These are phyloP conservation scores for Plenodomus tracheiphilus DNA, from an alignment of 2,329 filamentous ascomycete genomes.

Conservation along the genomic window DNA sequence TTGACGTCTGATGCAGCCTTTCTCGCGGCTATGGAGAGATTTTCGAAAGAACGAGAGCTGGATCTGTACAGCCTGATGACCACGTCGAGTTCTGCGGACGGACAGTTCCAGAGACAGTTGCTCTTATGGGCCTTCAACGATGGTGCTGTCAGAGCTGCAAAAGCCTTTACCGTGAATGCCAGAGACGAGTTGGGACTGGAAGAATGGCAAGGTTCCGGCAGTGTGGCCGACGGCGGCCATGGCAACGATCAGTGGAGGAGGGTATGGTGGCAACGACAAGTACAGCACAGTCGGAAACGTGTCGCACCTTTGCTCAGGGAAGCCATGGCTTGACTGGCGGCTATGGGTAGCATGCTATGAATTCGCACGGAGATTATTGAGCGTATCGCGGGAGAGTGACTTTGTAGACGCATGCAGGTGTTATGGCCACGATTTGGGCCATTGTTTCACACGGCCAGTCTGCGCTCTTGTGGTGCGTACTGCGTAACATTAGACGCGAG, in stretches of 20 bases:
- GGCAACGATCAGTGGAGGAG: conserved; percentile 53
- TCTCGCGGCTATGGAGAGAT: conserved; percentile 54
- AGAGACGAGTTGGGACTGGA: conserved; percentile 59
- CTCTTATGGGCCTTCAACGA: conserved; percentile 66
- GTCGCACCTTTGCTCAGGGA: conserved; percentile 63
- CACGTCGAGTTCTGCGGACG: conserved; percentile 57
- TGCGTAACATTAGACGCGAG: conserved; percentile 17
- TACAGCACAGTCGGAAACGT: conserved; percentile 64
- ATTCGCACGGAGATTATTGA: neutral
- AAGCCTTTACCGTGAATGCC: conserved; percentile 57
- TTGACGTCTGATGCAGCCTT: conserved; percentile 46
- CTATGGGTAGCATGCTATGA: conserved; percentile 8
- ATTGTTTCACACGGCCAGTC: conserved; percentile 15
- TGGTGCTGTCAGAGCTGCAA: conserved; percentile 54
- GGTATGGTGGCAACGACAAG: conserved; percentile 68
- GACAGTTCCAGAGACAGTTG: conserved; percentile 66
- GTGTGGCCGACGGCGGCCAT: conserved; percentile 42
- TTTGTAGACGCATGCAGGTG: conserved; percentile 10
- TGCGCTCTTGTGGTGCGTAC: conserved; percentile 19
- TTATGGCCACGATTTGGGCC: conserved; percentile 9
- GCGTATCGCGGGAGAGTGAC: neutral
- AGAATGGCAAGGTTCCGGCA: conserved; percentile 56
- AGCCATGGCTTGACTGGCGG: conserved; percentile 33
- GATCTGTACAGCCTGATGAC: conserved; percentile 72
- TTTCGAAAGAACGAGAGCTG: conserved; percentile 61